Conservation (phyloP, 495 filamentous ascomycete species). For the Penicillium crystallinum region DNA sequence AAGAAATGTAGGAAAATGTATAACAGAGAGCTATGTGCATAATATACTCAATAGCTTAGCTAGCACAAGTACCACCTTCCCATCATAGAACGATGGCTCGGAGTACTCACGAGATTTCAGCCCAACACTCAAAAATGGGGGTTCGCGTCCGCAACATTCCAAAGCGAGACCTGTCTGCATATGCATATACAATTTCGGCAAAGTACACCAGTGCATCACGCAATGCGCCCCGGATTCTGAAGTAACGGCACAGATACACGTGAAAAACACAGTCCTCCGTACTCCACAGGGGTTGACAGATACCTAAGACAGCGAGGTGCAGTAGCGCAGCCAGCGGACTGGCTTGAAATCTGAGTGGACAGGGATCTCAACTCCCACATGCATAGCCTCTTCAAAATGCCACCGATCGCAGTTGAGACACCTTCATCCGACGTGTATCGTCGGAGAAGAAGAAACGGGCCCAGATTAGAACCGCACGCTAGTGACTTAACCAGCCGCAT, state of each 20-base stretch:
- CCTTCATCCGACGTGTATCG: conserved; percentile 6
- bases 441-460: not conserved
- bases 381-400: conserved; percentile 1
- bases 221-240: not conserved
- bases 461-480: not conserved
- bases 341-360: not conserved
- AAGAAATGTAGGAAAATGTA: not conserved
- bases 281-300: not conserved
- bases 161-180: not conserved
- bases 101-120: not conserved
- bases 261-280: not conserved
- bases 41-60: not conserved
- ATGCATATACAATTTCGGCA: not conserved
- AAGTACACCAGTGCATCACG: not conserved
- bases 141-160: not conserved
- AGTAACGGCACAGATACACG: not conserved
- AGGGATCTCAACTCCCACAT: not conserved
- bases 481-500: not conserved
- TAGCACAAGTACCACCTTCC: not conserved
- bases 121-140: not conserved
- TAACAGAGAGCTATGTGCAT: not conserved
- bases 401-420: not conserved
- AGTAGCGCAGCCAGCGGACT: not conserved
- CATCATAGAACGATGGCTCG: not conserved
- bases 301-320: conserved; percentile 4